Base-by-base conservation (phyloP, 2,329 filamentous ascomycete species). In the Raffaelea albimanens region DNA sequence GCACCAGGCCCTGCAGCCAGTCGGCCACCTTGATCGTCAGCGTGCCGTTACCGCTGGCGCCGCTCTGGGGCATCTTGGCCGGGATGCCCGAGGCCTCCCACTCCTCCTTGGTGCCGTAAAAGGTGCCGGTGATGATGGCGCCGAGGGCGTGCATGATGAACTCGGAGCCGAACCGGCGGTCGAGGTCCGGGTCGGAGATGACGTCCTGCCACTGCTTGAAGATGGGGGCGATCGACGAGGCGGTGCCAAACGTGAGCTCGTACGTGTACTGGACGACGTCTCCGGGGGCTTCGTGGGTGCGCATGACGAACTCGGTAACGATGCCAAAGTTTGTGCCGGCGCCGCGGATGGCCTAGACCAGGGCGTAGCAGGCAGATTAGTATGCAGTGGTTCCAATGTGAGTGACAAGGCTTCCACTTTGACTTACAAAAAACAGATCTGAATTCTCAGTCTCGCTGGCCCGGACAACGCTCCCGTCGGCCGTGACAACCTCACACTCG, bases 151-250 rank as follows among this genome's bases (percentile, higher is more conserved):
- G 66, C 40, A 78, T 63, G 31, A 78, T 67, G 46, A 83, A 73
- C 45, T 78, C 67, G 5, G 70, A 73, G 3, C 75, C 71, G 54
- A 83, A 80, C 18, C 78, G 73, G 38, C 75, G 69, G 52, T 79
- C 76, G 4, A 84, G 66, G 1, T 66, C 58, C 2, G 75, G 71
- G 48, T 82, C 72, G 1, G 68, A 61, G 34, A 78, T 64, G 13
- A 83, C 63, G 1, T 65, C 63, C 52, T 83, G 80, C 81, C 80
- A 84, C 14, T 70, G 61, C 48, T 70, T 66, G 60, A 75, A 81
- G 0, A 75, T 55, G 8, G 65, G 57, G 0, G 72, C 71, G 53
- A 75, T 69, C 1, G 73, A 67, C 11, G 62, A 54, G 25, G 71
- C 68, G 4, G 65, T 69, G 4, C 69, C 70, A 3, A 78, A 65